A percentile compares a stretch with the other conserved stretches of the same genome.
phyloP scores from a whole-genome alignment of 1,284 basidiomycete species.

The Chalciporus sp. region DNA sequence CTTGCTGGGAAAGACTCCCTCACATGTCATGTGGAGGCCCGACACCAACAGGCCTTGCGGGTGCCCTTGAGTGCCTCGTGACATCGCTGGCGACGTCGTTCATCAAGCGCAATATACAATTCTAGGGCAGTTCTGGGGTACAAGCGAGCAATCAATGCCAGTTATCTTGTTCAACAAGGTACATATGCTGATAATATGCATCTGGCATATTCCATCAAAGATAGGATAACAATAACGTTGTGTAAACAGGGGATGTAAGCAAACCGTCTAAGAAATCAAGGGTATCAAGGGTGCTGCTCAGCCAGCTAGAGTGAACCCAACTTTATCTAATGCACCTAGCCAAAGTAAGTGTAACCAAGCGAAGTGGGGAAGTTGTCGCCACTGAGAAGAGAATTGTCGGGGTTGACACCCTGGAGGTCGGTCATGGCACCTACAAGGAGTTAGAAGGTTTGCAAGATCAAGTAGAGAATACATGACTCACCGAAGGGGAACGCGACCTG shows the following conservation, averaged over 20 bases:
- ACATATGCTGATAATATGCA: conserved; percentile 19
- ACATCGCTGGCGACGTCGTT: background rate
- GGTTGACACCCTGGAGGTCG: conserved; percentile 69
- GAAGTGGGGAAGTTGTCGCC: conserved; percentile 44
- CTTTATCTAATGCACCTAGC: conserved; percentile 1
- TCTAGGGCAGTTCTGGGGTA: no score
- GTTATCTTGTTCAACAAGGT: conserved; percentile 32
- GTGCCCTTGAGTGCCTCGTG: background rate
- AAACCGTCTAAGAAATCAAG: conserved; percentile 17
- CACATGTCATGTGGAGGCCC: no score
- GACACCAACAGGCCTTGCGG: no score
- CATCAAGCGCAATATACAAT: background rate
- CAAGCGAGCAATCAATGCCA: background rate
- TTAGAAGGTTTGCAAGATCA: background rate
- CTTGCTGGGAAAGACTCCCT: background rate
- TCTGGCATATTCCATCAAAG: conserved; percentile 25
- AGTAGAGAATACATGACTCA: conserved; percentile 9
- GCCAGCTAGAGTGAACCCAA: background rate
- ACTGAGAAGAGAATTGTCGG: conserved; percentile 55
- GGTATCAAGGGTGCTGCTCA: conserved; percentile 27
- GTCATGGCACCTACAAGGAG: conserved; percentile 54
- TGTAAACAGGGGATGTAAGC: background rate
- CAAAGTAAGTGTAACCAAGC: conserved; percentile 44
- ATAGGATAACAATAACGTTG: conserved; percentile 10
- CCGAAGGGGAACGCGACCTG: conserved; percentile 69